Evolutionary conservation across 1,284 basidiomycete genomes (phyloP), one percentile per base, ranked within the genome.

Genomic region (Ceratobasidium sp.): DNA sequence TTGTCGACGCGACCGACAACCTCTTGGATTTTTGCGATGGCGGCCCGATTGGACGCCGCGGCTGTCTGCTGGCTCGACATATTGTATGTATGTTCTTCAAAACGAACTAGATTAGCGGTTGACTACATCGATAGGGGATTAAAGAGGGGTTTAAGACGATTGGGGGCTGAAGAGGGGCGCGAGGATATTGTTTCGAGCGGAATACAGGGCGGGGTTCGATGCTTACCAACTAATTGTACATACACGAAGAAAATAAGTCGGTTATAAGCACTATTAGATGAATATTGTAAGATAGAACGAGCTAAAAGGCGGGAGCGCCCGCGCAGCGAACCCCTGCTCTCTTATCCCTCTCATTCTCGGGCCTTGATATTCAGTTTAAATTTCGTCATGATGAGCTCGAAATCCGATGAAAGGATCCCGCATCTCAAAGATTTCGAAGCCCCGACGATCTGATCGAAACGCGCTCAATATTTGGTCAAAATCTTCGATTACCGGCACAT

Each of bases 61-160:
- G 12, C n/a, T 13, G 61, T 26, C 33, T 63, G 61, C 28, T 63
- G 61, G 39, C 61, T 63, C 18, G 28, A 63, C 61, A 63, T 63
- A 12, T 33, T 33, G 61, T 42, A 42, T 33, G 13, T 39, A 28
- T 40, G 18, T 13, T 13, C 28, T 18, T 39, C n/a, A 39, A 63
- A 42, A 28, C 42, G 5, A 10, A n/a, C 40, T 42, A 15, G 33
- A 33, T 49, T 13, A 26, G n/a, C n/a, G n/a, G n/a, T 26, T 42
- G 33, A 26, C 39, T 20, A 49, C 23, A 26, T 20, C n/a, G 12
- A 49, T 13, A 15, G 28, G 33, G 26, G 26, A 39, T 20, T 9
- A 28, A 33, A 13, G 26, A 28, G 28, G 26, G 39, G 13, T 13
- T 13, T 58, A 3, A 28, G 10, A 20, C 39, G 12, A 33, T 39